These are phyloP conservation scores for Globisporangium paroecandrum DNA, from an alignment of 352 stramenopile genomes.

Conservation along the genomic window DNA sequence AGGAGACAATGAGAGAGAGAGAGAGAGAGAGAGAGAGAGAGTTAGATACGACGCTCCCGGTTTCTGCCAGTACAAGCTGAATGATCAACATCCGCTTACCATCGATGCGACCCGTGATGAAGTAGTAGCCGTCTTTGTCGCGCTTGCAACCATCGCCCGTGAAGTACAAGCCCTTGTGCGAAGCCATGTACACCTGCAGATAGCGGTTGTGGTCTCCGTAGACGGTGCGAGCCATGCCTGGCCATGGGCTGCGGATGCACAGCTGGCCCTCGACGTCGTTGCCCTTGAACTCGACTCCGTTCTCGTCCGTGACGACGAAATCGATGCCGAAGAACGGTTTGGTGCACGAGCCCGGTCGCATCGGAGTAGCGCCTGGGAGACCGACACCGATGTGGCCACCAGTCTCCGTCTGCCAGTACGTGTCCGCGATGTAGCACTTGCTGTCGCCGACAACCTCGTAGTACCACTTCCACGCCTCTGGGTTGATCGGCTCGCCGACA, in stretches of 20 bases:
- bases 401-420: slow-evolving; percentile 98
- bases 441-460: slow-evolving; percentile 90
- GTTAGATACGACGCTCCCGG: background rate
- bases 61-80: background rate
- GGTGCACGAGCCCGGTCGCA: slow-evolving; percentile 92
- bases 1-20: background rate
- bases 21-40: slow-evolving; percentile 1
- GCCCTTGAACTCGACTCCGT: slow-evolving; percentile 86
- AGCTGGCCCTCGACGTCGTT: slow-evolving; percentile 92
- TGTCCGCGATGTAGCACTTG: slow-evolving; percentile 94
- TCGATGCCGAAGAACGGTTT: slow-evolving; percentile 97
- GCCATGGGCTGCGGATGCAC: slow-evolving; percentile 94
- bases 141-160: slow-evolving; percentile 87
- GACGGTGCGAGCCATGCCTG: slow-evolving; percentile 94
- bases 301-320: slow-evolving; percentile 75
- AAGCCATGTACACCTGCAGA: slow-evolving; percentile 94
- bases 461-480: slow-evolving; percentile 96
- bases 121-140: slow-evolving; percentile 97
- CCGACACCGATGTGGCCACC: slow-evolving; percentile 95
- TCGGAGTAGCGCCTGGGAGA: slow-evolving; percentile 86
- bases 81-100: slow-evolving; percentile 16
- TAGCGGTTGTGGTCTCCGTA: slow-evolving; percentile 95
- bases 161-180: slow-evolving; percentile 98
- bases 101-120: slow-evolving; percentile 98
- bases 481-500: slow-evolving; percentile 99